Base-by-base conservation (phyloP, 352 stramenopile species). In the Phytopythium ostracodes region DNA sequence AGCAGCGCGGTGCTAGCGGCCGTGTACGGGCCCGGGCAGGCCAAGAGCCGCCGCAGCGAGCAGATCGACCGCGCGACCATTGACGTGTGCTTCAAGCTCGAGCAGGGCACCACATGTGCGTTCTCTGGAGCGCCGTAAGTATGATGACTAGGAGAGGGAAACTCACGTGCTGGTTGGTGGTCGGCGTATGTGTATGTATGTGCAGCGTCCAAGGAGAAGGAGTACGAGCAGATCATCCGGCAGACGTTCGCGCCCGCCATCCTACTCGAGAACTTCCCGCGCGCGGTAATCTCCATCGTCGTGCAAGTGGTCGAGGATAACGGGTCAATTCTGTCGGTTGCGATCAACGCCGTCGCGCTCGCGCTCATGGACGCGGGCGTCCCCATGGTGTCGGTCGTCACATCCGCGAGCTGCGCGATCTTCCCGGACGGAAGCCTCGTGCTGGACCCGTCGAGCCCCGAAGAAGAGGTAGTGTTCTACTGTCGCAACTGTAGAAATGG, bases 301-400 rank as follows among this genome's bases (percentile, higher is more conserved):
- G 82, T 94, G 33, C 85, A 94, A 78, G 82, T 94, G 44, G 79
- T 94, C 57, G 81, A 94, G 62, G 81, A 92, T 71, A 79, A 90
- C 64, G 85, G 85, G 50, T 91, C 85, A 43, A 80, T 87, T 29
- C 71, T 94, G 59, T 87, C 85, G 64, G 83, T 92, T 24, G 83
- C 82, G 17, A 91, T 94, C 64, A 92, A 94, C 31, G 81, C 85
- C 2, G 82, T 89, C 44, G 84, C 70, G 47, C 73, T 94, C 43
- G 83, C 85, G 58, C 73, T 94, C 50, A 71, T 94, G 67, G 83
- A 94, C 60, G 85, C 85, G 31, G 85, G 79, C n/a, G 69, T 92
- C n/a, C 83, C 83, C 6, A 92, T 94, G 81, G 47, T 75, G 31
- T 70, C 76, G 40, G 64, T 92, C 40, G 80, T 94, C 24, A 89